These are phyloP conservation scores for Gonium pectorale DNA, from an alignment of 139 green algal species.

Conservation along the genomic window DNA sequence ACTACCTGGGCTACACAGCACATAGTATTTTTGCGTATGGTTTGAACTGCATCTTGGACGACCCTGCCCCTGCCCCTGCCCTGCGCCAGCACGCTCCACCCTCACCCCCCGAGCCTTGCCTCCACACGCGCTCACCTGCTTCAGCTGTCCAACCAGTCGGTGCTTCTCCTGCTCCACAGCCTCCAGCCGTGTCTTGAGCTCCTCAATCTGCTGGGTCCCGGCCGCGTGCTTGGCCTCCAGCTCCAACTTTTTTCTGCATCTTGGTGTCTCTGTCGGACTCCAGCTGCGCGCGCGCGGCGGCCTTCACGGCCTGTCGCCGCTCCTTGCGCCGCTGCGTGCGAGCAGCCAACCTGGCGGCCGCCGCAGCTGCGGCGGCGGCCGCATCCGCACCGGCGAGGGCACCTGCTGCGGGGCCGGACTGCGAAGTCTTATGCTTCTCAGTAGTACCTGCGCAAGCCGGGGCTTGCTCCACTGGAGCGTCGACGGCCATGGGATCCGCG, in stretches of 20 bases:
- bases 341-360: neutral
- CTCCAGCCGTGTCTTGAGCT: constrained; percentile 17
- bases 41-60: too few relatives aligned
- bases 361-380: neutral
- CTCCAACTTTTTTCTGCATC: neutral
- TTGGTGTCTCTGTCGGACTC: constrained; percentile 1
- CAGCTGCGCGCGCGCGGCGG: neutral
- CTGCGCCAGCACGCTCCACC: too few relatives aligned
- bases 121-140: constrained; percentile 27
- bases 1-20: too few relatives aligned
- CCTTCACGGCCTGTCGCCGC: neutral
- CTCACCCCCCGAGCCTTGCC: too few relatives aligned
- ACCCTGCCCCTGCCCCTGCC: too few relatives aligned
- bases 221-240: neutral
- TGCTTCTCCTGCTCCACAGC: constrained; percentile 36
- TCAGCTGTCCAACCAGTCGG: constrained; percentile 18
- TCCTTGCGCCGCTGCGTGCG: neutral
- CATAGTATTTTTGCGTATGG: too few relatives aligned
- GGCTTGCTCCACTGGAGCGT: too few relatives aligned
- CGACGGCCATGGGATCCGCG: too few relatives aligned
- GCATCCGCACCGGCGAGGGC: neutral
- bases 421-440: too few relatives aligned
- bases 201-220: neutral
- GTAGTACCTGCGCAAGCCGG: too few relatives aligned
- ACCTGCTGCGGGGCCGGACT: neutral